Percentiles rank a stretch among this genome's conserved stretches.
These are phyloP conservation scores for Fusarium equiseti DNA, from an alignment of 2,329 filamentous ascomycete species.

Conservation along the genomic window DNA sequence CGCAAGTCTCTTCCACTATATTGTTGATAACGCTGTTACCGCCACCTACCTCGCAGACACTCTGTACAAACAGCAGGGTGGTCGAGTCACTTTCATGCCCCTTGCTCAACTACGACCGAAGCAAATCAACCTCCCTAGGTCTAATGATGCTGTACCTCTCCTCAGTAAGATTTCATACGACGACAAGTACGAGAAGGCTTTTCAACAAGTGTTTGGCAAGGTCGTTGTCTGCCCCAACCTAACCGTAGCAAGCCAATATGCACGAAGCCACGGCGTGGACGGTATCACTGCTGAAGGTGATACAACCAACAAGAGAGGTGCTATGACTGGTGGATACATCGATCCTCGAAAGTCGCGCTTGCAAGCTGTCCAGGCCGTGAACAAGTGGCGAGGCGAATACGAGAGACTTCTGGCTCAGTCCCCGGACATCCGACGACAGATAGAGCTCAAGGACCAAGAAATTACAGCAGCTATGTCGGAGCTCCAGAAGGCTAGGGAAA, in stretches of 20 bases:
- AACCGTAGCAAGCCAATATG: conserved; percentile 88
- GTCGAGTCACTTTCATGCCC: conserved; percentile 94
- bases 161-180: conserved; percentile 88
- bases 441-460: conserved; percentile 86
- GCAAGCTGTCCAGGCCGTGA: conserved; percentile 82
- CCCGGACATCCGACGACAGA: conserved; percentile 73
- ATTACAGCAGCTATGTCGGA: conserved; percentile 89
- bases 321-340: conserved; percentile 93
- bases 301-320: conserved; percentile 93
- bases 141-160: conserved; percentile 88
- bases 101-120: conserved; percentile 82
- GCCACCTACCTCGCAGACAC: conserved; percentile 84
- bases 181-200: conserved; percentile 80
- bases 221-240: conserved; percentile 94
- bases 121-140: conserved; percentile 81
- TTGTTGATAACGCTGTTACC: conserved; percentile 92
- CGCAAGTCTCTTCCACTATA: conserved; percentile 92
- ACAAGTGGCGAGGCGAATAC: conserved; percentile 79
- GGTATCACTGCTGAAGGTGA: conserved; percentile 96
- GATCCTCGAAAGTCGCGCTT: conserved; percentile 88
- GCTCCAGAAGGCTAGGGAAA: conserved; percentile 84
- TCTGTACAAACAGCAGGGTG: conserved; percentile 82
- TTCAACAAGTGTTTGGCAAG: conserved; percentile 95
- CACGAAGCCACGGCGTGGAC: conserved; percentile 89
- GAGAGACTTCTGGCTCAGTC: conserved; percentile 75